phyloP scores from a whole-genome alignment of 495 filamentous ascomycete species.

The Lophium mytilinum region DNA sequence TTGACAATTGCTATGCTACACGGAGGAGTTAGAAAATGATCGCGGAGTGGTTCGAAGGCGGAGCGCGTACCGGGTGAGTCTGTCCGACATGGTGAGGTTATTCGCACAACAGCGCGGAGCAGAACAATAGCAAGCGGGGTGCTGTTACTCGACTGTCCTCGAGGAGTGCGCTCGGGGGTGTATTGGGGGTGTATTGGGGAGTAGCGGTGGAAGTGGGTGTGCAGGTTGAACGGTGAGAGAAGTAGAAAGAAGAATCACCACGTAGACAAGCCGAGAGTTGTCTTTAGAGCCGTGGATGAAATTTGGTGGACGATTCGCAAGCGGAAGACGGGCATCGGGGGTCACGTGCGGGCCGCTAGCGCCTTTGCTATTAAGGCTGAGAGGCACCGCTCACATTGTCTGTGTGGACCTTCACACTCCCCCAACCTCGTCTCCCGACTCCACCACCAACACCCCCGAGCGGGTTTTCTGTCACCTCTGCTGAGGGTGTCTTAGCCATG shows the following conservation, averaged over 20 bases:
- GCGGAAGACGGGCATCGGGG: too few species aligned
- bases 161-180: neutral
- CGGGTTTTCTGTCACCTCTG: neutral
- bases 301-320: too few species aligned
- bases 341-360: too few species aligned
- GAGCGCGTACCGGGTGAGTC: constrained; percentile 57
- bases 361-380: too few species aligned
- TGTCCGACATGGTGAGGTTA: constrained; percentile 60
- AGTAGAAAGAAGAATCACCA: too few species aligned
- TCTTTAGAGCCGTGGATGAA: too few species aligned
- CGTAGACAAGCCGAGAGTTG: too few species aligned
- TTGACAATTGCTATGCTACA: constrained; percentile 93
- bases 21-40: constrained; percentile 4
- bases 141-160: neutral
- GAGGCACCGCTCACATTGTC: too few species aligned
- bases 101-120: neutral
- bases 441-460: neutral
- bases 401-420: constrained; percentile 2
- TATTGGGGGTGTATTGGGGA: too few species aligned
- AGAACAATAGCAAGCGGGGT: neutral
- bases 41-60: constrained; percentile 29
- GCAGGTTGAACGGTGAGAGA: too few species aligned
- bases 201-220: too few species aligned
- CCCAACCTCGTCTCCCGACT: constrained; percentile 3
- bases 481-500: constrained; percentile 29